Percentiles rank a stretch among this genome's conserved stretches.
These are phyloP conservation scores for Marchantia polymorpha DNA, from an alignment of 225 moss, liverwort and hornwort genomes.

Conservation along the genomic window DNA sequence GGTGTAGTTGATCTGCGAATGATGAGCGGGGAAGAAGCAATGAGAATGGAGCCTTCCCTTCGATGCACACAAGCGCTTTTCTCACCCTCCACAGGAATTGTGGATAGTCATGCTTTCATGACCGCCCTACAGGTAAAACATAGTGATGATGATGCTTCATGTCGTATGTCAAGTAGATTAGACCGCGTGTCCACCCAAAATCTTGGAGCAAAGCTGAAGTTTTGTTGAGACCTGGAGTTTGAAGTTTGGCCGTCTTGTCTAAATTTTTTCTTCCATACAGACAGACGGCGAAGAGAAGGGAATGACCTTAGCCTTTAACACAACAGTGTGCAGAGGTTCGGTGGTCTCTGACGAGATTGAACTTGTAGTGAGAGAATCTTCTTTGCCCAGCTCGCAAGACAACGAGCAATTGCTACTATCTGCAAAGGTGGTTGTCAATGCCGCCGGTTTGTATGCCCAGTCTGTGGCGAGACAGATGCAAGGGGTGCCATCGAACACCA, in stretches of 20 bases:
- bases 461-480: constrained; percentile 65
- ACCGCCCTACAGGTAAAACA: constrained; percentile 59
- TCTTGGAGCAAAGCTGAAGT: not conserved
- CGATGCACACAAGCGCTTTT: constrained; percentile 70
- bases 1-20: constrained; percentile 68
- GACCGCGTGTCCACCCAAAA: not conserved
- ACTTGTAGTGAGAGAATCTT: constrained; percentile 57
- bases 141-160: not conserved
- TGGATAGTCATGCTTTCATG: constrained; percentile 87
- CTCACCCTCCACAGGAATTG: constrained; percentile 89
- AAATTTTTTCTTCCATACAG: constrained; percentile 36
- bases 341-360: constrained; percentile 60
- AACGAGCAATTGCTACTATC: constrained; percentile 44
- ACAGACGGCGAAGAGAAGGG: constrained; percentile 89
- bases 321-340: constrained; percentile 56
- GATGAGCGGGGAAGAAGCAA: constrained; percentile 57
- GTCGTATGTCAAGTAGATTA: not conserved
- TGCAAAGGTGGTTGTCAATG: constrained; percentile 81
- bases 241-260: not conserved
- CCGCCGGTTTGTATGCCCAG: constrained; percentile 81
- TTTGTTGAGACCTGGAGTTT: not conserved
- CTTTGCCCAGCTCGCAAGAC: constrained; percentile 22
- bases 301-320: constrained; percentile 70
- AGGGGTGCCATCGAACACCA: constrained; percentile 55
- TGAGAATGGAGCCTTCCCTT: constrained; percentile 70